Evolutionary conservation across 352 stramenopile species (phyloP).

Genomic region (Pythium dissimile): DNA sequence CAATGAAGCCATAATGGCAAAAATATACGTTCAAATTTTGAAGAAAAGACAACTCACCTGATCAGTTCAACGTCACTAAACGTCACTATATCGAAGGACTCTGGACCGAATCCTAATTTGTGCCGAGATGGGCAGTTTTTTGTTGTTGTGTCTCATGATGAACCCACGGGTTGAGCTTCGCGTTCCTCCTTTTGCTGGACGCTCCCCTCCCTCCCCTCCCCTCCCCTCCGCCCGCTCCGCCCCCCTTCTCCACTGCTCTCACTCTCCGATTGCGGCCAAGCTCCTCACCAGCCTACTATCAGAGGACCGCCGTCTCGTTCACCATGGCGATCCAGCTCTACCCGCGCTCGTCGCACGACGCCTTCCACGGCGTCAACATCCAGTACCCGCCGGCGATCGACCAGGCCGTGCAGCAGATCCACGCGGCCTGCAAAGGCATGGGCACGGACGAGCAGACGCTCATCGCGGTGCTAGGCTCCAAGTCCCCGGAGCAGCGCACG

Average conservation of each 20-base stretch:
- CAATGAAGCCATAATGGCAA: too few species aligned
- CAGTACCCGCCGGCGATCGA: conserved; percentile 51
- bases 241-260: neutral
- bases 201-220: neutral
- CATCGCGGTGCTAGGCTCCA: conserved; percentile 60
- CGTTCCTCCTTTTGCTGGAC: neutral
- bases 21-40: too few species aligned
- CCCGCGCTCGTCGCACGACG: conserved; percentile 53
- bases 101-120: neutral
- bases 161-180: neutral
- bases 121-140: too few species aligned
- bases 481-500: conserved; percentile 62
- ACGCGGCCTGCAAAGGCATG: conserved; percentile 58
- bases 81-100: neutral
- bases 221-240: neutral
- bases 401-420: conserved; percentile 63
- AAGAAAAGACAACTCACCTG: neutral
- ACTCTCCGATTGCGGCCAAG: too few species aligned
- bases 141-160: neutral
- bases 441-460: conserved; percentile 77
- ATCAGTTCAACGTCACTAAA: neutral
- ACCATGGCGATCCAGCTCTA: conserved; percentile 44
- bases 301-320: neutral
- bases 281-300: too few species aligned
- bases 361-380: conserved; percentile 43